These are phyloP conservation scores for Picea sitchensis DNA, from an alignment of 75 land plant species.

Conservation along the genomic window DNA sequence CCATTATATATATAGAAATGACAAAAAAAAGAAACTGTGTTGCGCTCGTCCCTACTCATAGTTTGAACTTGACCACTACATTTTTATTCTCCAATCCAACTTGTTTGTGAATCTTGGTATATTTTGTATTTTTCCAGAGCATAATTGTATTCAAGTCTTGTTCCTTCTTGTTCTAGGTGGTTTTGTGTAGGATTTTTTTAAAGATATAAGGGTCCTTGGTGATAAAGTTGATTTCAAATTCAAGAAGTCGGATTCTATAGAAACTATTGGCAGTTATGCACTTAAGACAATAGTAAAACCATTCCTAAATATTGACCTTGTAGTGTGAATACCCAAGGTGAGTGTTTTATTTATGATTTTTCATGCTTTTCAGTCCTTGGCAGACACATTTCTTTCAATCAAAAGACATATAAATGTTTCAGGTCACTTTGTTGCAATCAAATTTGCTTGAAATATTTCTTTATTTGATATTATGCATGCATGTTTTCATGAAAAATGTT, in stretches of 20 bases:
- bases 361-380: not conserved
- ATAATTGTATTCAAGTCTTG: too few species aligned
- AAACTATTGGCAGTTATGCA: constrained; percentile 69
- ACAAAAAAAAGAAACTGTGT: too few species aligned
- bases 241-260: constrained; percentile 49
- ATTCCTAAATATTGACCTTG: constrained; percentile 60
- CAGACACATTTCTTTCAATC: not conserved
- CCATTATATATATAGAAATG: too few species aligned
- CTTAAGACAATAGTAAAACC: constrained; percentile 59
- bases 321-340: constrained; percentile 85
- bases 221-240: constrained; percentile 70
- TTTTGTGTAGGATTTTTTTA: constrained; percentile 23
- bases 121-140: too few species aligned
- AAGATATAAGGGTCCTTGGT: constrained; percentile 51
- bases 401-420: not conserved
- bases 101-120: too few species aligned
- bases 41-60: too few species aligned
- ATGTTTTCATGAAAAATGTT: constrained; percentile 86
- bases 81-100: too few species aligned
- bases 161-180: too few species aligned
- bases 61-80: too few species aligned
- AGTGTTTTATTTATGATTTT: not conserved
- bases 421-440: not conserved
- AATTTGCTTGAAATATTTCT: not conserved
- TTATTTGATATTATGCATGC: constrained; percentile 34